These are phyloP conservation scores for Gossypium laxum DNA, from an alignment of 441 rosid species.

Conservation along the genomic window DNA sequence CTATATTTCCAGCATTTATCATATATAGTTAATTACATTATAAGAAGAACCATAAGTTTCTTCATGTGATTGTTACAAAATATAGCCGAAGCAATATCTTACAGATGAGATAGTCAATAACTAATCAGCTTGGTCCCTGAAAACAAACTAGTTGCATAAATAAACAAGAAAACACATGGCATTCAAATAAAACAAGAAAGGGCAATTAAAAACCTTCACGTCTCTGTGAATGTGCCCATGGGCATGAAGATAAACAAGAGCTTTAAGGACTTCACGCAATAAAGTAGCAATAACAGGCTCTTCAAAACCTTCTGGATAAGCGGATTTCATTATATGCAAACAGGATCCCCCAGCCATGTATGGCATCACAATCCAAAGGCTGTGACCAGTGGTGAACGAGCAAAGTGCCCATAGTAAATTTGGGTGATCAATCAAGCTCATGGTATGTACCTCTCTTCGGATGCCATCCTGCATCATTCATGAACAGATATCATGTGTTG, in stretches of 20 bases:
- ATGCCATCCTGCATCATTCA: conserved; percentile 70
- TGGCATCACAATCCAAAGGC: conserved; percentile 99
- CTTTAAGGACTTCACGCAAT: conserved; percentile 83
- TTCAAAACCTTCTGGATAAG: conserved; percentile 82
- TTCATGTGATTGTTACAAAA: not conserved
- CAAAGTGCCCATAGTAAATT: conserved; percentile 86
- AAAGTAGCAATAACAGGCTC: conserved; percentile 83
- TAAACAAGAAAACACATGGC: conserved; percentile 3
- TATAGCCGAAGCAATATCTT: not conserved
- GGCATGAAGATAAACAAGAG: conserved; percentile 88
- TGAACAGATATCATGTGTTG: not conserved
- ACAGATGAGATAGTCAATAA: not conserved
- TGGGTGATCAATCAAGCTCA: conserved; percentile 87
- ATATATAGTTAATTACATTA: not conserved
- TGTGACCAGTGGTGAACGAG: conserved; percentile 75
- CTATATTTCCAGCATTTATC: not conserved
- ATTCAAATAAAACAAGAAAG: conserved; percentile 7
- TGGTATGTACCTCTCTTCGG: conserved; percentile 90
- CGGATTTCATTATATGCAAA: conserved; percentile 84
- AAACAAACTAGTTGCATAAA: not conserved
- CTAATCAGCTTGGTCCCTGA: not conserved
- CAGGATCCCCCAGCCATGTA: conserved; percentile 98
- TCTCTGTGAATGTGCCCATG: conserved; percentile 97
- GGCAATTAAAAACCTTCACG: conserved; percentile 57
- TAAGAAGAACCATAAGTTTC: not conserved